Evolutionary conservation across 495 filamentous ascomycete species (phyloP).

Genomic region (Penicillium roqueforti): DNA sequence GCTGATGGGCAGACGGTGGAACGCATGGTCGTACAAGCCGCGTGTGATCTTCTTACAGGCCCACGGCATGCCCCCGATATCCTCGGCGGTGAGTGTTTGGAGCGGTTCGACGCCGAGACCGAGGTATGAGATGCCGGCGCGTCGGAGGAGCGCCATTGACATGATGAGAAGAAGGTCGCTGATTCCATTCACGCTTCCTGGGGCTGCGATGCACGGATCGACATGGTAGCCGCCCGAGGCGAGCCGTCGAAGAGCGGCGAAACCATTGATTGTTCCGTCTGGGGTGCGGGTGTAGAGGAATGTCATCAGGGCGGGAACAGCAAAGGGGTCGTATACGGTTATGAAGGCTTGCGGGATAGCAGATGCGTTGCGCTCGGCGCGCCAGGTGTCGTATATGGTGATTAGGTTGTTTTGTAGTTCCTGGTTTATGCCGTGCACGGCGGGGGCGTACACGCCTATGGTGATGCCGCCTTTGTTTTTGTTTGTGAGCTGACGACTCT

Average conservation of each 20-base stretch:
- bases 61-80: conserved; percentile 29
- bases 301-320: conserved; percentile 38
- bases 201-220: conserved; percentile 40
- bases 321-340: conserved; percentile 43
- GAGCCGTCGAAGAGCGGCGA: conserved; percentile 38
- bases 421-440: conserved; percentile 22
- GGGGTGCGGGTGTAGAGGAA: conserved; percentile 39
- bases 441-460: conserved; percentile 34
- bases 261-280: conserved; percentile 31
- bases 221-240: conserved; percentile 40
- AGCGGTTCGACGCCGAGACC: conserved; percentile 41
- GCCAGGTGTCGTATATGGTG: conserved; percentile 39
- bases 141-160: conserved; percentile 35
- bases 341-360: conserved; percentile 36
- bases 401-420: conserved; percentile 30
- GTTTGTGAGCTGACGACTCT: conserved; percentile 36
- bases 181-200: conserved; percentile 34
- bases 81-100: conserved; percentile 16
- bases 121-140: conserved; percentile 31
- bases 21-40: conserved; percentile 27
- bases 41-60: conserved; percentile 26
- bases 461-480: conserved; percentile 31
- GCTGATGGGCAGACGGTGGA: conserved; percentile 29
- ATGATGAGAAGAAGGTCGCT: conserved; percentile 37
- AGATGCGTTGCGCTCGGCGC: conserved; percentile 28